Conservation (phyloP, 345 rosid species). For the Iberis pinnata region DNA sequence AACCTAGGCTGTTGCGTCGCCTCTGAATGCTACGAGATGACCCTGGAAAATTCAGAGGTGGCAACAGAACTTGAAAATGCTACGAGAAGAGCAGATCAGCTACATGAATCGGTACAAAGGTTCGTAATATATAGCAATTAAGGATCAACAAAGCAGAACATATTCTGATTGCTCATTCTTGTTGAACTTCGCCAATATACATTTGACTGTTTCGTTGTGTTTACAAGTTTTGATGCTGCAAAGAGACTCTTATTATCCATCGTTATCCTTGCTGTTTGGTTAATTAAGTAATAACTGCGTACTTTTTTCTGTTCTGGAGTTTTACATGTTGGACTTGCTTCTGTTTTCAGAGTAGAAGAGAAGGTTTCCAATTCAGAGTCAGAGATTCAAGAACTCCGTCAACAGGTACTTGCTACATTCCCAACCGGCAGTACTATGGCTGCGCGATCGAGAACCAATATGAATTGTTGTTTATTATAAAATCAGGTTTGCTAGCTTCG, state of each 20-base stretch:
- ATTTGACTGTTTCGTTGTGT: too few species aligned
- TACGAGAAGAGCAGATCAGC: constrained; percentile 69
- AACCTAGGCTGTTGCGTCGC: too few species aligned
- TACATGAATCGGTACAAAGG: constrained; percentile 97
- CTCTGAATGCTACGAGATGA: too few species aligned
- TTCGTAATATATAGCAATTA: constrained; percentile 33
- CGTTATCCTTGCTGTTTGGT: too few species aligned
- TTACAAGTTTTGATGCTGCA: too few species aligned
- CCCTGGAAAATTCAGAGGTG: constrained; percentile 61
- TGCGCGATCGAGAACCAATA: constrained; percentile 56
- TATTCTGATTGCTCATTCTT: background rate
- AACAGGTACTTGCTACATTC: constrained; percentile 85
- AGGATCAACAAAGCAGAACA: constrained; percentile 7
- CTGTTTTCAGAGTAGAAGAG: constrained; percentile 69
- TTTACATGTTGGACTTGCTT: constrained; percentile 24
- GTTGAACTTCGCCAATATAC: background rate
- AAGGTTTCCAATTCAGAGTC: constrained; percentile 94
- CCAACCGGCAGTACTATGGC: constrained; percentile 82
- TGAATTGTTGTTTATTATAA: constrained; percentile 10
- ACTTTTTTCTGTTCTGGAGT: too few species aligned
- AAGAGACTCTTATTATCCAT: too few species aligned
- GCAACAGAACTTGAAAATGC: constrained; percentile 71
- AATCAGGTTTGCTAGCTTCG: constrained; percentile 6
- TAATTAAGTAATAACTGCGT: too few species aligned
- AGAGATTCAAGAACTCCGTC: constrained; percentile 95